A percentile compares a stretch with the other conserved stretches of the same genome.
phyloP scores from a whole-genome alignment of 305 asterid genomes.

The Fraxinus nigra region DNA sequence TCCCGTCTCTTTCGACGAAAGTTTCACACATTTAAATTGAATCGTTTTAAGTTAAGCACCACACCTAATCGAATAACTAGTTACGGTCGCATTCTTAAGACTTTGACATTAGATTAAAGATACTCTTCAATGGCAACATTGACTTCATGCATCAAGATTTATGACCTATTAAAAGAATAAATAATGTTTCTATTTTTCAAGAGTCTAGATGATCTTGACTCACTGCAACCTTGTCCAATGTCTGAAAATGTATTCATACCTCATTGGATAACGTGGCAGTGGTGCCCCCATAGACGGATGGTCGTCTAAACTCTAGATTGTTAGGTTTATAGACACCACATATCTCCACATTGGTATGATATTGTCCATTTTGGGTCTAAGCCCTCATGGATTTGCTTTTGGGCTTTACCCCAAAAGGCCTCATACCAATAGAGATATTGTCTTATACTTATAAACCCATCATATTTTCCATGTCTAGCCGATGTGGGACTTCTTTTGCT shows the following conservation, averaged over 20 bases:
- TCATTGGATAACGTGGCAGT: background rate
- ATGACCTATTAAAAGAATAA: background rate
- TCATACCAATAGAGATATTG: too few species aligned
- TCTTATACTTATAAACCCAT: too few species aligned
- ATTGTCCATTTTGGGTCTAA: too few species aligned
- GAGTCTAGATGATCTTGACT: background rate
- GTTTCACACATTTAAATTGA: background rate
- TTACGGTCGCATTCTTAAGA: background rate
- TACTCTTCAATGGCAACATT: background rate
- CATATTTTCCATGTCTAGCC: too few species aligned
- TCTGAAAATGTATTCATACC: background rate
- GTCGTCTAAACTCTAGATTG: background rate
- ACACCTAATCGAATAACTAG: background rate
- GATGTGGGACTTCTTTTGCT: too few species aligned
- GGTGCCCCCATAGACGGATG: background rate
- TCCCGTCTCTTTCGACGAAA: too few species aligned
- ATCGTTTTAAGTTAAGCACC: background rate
- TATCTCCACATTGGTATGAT: too few species aligned
- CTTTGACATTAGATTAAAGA: background rate
- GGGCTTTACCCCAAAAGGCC: too few species aligned
- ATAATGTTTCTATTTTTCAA: too few species aligned
- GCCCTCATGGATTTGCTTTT: too few species aligned
- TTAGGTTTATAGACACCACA: too few species aligned
- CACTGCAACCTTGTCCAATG: background rate
- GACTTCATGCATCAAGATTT: background rate